Base-by-base conservation (phyloP, 768 basidiomycete genomes). In the Amanita pallidorosea region DNA sequence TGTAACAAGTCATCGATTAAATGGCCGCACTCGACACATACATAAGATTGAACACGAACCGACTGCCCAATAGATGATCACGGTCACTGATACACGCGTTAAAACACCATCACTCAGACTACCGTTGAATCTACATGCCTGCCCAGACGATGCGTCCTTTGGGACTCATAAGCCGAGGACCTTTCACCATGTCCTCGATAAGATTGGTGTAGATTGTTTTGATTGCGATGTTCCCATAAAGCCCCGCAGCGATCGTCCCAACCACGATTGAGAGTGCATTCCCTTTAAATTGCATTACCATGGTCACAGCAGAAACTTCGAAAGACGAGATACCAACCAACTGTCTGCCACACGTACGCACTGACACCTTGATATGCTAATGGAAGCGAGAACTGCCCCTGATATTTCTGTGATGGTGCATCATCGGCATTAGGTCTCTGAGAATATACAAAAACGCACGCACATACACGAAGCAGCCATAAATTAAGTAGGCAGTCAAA, bases 171-270 rank as follows among this genome's bases (percentile, higher is more conserved):
- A 83, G 60, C 5, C 64, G 62, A 0, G 81, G 82, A 0, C 79
- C 80, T 7, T 67, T 59, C 57, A 77, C 67, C 57, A 71, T 59
- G 17, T 70, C 73, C 44, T 80, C 71, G 2, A 83, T 54, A 20
- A 83, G 59, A 52, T 71, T 73, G 48, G 74, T 70, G 56, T 80
- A 80, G 11, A 76, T 63, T 22, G 79, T 70, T 67, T 82, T 82
- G 56, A 80, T 65, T 43, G 79, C 79, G 47, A 81, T 81, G 55
- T 81, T 83, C 3, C 78, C 80, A 52, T 83, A 83, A 11, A 83
- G 61, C 20, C 78, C 79, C 11, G 79, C 80, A 1, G 80, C 81
- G 36, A 82, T 80, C 34, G 79, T 68, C 35, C 70, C 75, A 1
- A 75, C 73, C 9, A 73, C 57, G 22, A 83, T 67, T 5, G 73